Evolutionary conservation across 2,329 filamentous ascomycete genomes (phyloP).

Genomic region (Neofusicoccum umdonicola): DNA sequence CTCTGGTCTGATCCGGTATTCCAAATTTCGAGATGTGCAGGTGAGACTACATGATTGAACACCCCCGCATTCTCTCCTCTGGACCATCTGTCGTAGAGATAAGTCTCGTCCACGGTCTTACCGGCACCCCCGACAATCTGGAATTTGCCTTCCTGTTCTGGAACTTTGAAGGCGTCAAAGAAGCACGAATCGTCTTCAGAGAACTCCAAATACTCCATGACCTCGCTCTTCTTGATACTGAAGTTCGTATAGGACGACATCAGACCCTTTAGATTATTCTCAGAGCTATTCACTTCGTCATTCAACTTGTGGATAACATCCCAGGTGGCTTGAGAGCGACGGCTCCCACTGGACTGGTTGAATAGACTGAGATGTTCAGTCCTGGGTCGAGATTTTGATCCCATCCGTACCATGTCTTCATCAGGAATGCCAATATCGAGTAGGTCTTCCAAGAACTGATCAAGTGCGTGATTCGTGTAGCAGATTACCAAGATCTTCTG

Average conservation of each 20-base stretch:
- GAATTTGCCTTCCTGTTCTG: constrained; percentile 48
- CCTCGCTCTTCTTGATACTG: constrained; percentile 11
- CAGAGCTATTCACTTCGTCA: constrained; percentile 34
- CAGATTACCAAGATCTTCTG: constrained; percentile 62
- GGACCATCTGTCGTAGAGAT: constrained; percentile 57
- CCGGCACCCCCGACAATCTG: constrained; percentile 46
- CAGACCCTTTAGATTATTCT: not conserved
- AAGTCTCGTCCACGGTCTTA: constrained; percentile 43
- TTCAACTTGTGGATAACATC: constrained; percentile 44
- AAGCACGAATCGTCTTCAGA: constrained; percentile 50
- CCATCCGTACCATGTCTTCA: constrained; percentile 59
- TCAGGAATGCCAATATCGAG: constrained; percentile 56
- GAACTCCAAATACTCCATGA: constrained; percentile 55
- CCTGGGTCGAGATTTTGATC: constrained; percentile 50
- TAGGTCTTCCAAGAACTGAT: constrained; percentile 60
- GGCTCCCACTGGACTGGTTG: constrained; percentile 33
- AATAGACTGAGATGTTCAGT: constrained; percentile 52
- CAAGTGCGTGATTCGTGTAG: constrained; percentile 60
- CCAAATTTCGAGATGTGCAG: constrained; percentile 51
- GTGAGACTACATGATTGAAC: constrained; percentile 34
- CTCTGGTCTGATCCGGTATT: constrained; percentile 43
- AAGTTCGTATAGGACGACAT: not conserved
- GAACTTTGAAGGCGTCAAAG: constrained; percentile 57
- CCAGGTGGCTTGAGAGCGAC: constrained; percentile 37
- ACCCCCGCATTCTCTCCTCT: constrained; percentile 46